A percentile compares a stretch with the other conserved stretches of the same genome.
Evolutionary conservation across 805 yeast species (phyloP).

Genomic region (Myxozyma nipponensis): DNA sequence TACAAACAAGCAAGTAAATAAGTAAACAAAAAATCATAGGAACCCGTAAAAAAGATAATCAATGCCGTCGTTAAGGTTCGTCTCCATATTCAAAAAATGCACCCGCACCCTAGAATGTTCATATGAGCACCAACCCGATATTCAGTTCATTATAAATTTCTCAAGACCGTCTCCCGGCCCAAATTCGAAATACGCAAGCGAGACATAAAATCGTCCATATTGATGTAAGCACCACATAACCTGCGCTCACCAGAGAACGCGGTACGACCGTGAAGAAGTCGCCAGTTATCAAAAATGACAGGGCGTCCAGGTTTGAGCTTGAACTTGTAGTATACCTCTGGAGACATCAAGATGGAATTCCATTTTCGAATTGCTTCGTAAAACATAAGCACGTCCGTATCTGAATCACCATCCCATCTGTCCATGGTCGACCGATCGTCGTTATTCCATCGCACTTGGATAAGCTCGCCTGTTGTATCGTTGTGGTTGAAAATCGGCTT

Average conservation of each 20-base stretch:
- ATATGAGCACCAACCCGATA: too few relatives aligned
- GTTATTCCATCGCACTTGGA: slow-evolving; percentile 69
- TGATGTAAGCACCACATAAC: slow-evolving; percentile 69
- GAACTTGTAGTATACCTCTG: slow-evolving; percentile 50
- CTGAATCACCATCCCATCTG: slow-evolving; percentile 42
- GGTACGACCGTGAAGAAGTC: slow-evolving; percentile 65
- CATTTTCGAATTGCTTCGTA: slow-evolving; percentile 58
- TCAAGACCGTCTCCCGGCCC: slow-evolving; percentile 44
- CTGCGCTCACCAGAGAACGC: slow-evolving; percentile 64
- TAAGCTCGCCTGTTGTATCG: slow-evolving; percentile 45
- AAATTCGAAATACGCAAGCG: slow-evolving; percentile 46
- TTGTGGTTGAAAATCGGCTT: slow-evolving; percentile 56
- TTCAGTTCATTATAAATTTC: slow-evolving; percentile 1
- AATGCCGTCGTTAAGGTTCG: too few relatives aligned
- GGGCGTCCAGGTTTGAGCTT: slow-evolving; percentile 63
- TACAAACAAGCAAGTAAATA: too few relatives aligned
- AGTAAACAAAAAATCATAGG: too few relatives aligned
- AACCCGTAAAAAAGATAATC: too few relatives aligned
- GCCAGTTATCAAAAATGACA: slow-evolving; percentile 68
- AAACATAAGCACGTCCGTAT: slow-evolving; percentile 45
- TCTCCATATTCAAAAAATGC: too few relatives aligned
- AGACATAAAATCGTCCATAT: slow-evolving; percentile 61
- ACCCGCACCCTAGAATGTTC: too few relatives aligned
- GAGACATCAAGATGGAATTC: slow-evolving; percentile 49
- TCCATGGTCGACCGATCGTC: slow-evolving; percentile 64